Evolutionary conservation across 2,329 filamentous ascomycete species (phyloP), one percentile per base, ranked within the genome.

Genomic region (Fusarium pseudoanthophilum): DNA sequence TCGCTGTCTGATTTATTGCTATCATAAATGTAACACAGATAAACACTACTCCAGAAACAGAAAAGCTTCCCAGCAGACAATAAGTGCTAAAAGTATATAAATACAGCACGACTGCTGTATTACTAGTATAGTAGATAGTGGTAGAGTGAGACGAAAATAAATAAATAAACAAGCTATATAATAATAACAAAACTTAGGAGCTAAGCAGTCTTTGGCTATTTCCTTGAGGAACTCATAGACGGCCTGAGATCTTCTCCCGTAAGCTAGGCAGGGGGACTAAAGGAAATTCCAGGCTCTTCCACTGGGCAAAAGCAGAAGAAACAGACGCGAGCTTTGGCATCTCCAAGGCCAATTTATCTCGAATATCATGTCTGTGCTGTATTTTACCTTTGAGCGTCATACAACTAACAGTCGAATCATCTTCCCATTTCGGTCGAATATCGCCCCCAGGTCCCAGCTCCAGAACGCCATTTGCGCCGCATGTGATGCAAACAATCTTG

Each of bases 161-260:
- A n/a, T n/a, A n/a, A 40, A n/a, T 5, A 40, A 40, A 14, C 0
- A 40, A 10, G 13, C 21, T n/a, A n/a, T 15, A n/a, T n/a, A 6
- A 10, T 3, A 5, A n/a, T 5, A 15, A 5, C 13, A 4, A n/a
- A 1, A 0, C 7, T 40, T 9, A 4, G 7, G 0, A n/a, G 13
- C 36, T 37, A 2, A 18, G 16, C 8, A 37, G 4, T 36, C 16
- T 37, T 37, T 10, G 0, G 7, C 10, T 2, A 4, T 8, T 37
- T 9, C 36, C 36, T 18, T 10, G 5, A 11, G 5, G 7, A 13
- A 8, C 16, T 45, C 1, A 45, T 20, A 20, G 24, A 10, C 24
- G 24, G 4, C 24, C 43, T 20, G 7, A 4, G 3, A 26, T 2
- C 3, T 20, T 45, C 11, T 45, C 15, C 4, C 14, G 7, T 9